phyloP scores from a whole-genome alignment of 2,329 filamentous ascomycete genomes.

The Pseudopithomyces maydicus region DNA sequence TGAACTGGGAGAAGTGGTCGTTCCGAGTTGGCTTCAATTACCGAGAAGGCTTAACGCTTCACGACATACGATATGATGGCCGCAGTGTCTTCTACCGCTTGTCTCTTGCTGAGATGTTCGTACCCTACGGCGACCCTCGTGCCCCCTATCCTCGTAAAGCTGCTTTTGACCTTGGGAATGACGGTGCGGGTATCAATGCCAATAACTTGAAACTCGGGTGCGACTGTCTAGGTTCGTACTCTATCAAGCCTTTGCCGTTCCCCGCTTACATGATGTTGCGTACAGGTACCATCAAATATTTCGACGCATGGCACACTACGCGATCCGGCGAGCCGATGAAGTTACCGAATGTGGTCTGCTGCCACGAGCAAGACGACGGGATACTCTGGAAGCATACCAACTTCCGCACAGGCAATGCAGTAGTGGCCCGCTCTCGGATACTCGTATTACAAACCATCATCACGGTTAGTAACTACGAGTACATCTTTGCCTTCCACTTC shows the following conservation, averaged over 20 bases:
- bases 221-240: conserved; percentile 47
- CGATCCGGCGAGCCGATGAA: conserved; percentile 41
- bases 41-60: conserved; percentile 50
- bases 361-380: conserved; percentile 65
- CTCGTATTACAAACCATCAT: conserved; percentile 33
- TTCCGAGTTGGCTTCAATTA: conserved; percentile 54
- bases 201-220: conserved; percentile 52
- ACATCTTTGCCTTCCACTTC: conserved; percentile 50
- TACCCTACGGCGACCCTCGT: conserved; percentile 69
- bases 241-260: background rate
- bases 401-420: conserved; percentile 25
- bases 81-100: conserved; percentile 70
- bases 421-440: conserved; percentile 25
- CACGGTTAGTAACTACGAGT: conserved; percentile 36
- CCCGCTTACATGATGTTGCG: background rate
- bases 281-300: conserved; percentile 46
- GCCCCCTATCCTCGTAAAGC: conserved; percentile 71
- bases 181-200: conserved; percentile 49
- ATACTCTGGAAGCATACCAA: conserved; percentile 39
- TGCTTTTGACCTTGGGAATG: conserved; percentile 55
- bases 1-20: conserved; percentile 53
- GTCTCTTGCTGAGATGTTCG: conserved; percentile 70
- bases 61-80: conserved; percentile 69
- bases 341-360: conserved; percentile 50
- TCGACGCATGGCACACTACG: conserved; percentile 47